Conservation (phyloP, 495 filamentous ascomycete genomes). For the Corynascus novoguineensis region DNA sequence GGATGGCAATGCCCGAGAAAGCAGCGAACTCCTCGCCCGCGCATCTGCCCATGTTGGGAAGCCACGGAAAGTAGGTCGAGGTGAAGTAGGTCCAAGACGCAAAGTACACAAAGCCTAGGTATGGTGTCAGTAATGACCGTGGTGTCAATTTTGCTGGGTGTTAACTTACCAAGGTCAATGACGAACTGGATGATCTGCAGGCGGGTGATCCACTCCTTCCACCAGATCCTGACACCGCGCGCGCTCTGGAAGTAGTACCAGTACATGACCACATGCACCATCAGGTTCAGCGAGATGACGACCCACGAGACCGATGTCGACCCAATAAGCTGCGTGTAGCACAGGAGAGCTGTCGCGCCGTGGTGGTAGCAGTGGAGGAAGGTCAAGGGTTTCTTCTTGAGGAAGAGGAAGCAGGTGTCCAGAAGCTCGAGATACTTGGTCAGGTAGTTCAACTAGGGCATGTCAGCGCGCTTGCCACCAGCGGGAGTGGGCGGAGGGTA, state of each 20-base stretch:
- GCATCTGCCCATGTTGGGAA: constrained; percentile 78
- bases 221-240: constrained; percentile 77
- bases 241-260: constrained; percentile 82
- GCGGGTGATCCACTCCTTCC: constrained; percentile 86
- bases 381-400: constrained; percentile 84
- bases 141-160: background rate
- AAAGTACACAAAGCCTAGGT: constrained; percentile 86
- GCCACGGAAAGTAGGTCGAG: constrained; percentile 79
- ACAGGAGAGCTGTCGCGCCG: constrained; percentile 76
- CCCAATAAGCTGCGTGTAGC: constrained; percentile 78
- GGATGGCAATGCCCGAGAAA: constrained; percentile 83
- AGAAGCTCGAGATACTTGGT: constrained; percentile 78
- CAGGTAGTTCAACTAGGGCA: constrained; percentile 69
- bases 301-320: constrained; percentile 76
- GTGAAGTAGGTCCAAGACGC: constrained; percentile 95
- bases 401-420: constrained; percentile 75
- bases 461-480: constrained; percentile 26
- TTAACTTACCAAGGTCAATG: constrained; percentile 69
- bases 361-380: constrained; percentile 86
- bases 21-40: constrained; percentile 97
- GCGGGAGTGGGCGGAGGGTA: background rate
- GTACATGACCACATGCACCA: constrained; percentile 73
- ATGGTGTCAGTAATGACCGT: constrained; percentile 18
- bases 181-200: constrained; percentile 81
- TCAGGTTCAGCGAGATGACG: constrained; percentile 69